Percentiles rank a stretch among this genome's conserved stretches.
These are phyloP conservation scores for Helotiales sp. DNA, from an alignment of 2,329 filamentous ascomycete species.

Conservation along the genomic window DNA sequence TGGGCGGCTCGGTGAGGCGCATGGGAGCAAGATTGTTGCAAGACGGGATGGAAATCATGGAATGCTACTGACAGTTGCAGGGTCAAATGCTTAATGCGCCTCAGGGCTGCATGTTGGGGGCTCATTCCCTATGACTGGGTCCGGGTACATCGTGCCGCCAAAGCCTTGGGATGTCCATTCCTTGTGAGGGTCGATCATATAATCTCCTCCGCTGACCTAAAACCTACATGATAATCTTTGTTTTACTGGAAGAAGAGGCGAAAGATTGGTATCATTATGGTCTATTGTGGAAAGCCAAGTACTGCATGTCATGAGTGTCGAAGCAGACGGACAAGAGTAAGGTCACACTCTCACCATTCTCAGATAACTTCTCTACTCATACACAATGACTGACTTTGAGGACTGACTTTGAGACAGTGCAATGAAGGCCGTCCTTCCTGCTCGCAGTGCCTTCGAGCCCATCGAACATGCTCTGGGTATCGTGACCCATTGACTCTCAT, in stretches of 20 bases:
- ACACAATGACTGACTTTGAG: not conserved
- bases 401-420: conserved; percentile 40
- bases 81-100: not conserved
- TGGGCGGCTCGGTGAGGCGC: too few species aligned
- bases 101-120: not conserved
- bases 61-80: too few species aligned
- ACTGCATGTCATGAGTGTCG: conserved; percentile 43
- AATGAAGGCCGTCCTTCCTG: conserved; percentile 51
- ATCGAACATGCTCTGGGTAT: conserved; percentile 52
- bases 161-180: not conserved
- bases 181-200: not conserved
- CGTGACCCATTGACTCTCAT: conserved; percentile 40
- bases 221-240: not conserved
- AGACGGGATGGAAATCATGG: too few species aligned
- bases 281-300: conserved; percentile 31
- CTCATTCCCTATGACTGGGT: too few species aligned
- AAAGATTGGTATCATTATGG: not conserved
- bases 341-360: not conserved
- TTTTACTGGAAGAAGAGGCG: not conserved
- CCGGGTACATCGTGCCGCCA: too few species aligned
- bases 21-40: too few species aligned
- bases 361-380: not conserved
- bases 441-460: conserved; percentile 52
- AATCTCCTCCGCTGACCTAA: not conserved
- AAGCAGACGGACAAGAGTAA: conserved; percentile 38